These are phyloP conservation scores for Volutella citrinella DNA, from an alignment of 2,329 filamentous ascomycete genomes.

Conservation along the genomic window DNA sequence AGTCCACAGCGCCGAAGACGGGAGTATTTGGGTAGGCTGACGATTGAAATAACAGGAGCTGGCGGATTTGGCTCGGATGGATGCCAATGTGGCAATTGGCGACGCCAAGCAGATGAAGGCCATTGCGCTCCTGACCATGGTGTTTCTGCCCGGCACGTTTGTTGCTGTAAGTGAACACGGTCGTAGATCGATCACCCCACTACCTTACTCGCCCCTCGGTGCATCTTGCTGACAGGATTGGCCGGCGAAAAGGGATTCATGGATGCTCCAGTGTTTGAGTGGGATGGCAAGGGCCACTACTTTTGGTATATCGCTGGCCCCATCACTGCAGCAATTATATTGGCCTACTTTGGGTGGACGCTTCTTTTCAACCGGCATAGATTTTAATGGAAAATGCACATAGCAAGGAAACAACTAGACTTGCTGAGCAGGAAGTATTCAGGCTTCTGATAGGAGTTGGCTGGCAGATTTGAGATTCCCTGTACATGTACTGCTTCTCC, in stretches of 20 bases:
- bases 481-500: too few species aligned
- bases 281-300: conserved; percentile 6
- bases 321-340: conserved; percentile 6
- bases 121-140: conserved; percentile 6
- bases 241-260: conserved; percentile 8
- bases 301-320: conserved; percentile 9
- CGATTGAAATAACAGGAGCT: conserved; percentile 2
- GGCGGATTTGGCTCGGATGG: conserved; percentile 1
- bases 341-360: conserved; percentile 4
- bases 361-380: background rate
- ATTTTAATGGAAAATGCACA: too few species aligned
- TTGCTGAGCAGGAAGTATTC: too few species aligned
- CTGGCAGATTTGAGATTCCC: too few species aligned
- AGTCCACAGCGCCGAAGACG: too few species aligned
- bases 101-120: conserved; percentile 11
- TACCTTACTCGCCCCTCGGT: too few species aligned
- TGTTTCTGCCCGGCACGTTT: background rate
- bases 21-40: too few species aligned
- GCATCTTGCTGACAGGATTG: too few species aligned
- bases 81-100: conserved; percentile 4
- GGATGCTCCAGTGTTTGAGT: conserved; percentile 7
- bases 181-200: too few species aligned
- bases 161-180: too few species aligned
- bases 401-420: too few species aligned
- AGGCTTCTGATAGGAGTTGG: too few species aligned